These are phyloP conservation scores for Magnolia officinalis DNA, from an alignment of 164 flowering plant genomes.

Conservation along the genomic window DNA sequence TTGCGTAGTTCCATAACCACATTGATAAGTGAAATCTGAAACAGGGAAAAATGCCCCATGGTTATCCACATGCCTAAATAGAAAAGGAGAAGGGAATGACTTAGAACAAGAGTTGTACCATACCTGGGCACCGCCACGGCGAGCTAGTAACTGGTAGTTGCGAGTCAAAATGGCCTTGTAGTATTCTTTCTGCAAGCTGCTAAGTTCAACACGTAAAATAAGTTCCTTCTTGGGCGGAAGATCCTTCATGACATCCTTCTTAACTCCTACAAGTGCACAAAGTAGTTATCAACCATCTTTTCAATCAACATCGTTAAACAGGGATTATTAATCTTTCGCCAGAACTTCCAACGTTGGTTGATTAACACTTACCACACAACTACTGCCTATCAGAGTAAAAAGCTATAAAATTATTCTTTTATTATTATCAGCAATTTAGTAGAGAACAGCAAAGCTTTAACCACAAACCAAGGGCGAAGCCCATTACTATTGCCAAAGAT, in stretches of 20 bases:
- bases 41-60: not conserved
- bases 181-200: slow-evolving; percentile 91
- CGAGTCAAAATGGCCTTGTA: slow-evolving; percentile 97
- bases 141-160: slow-evolving; percentile 79
- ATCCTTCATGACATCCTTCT: slow-evolving; percentile 98
- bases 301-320: not conserved
- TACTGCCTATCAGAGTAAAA: not conserved
- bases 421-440: not conserved
- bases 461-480: not conserved
- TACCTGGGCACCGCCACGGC: slow-evolving; percentile 90
- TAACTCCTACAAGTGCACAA: slow-evolving; percentile 59
- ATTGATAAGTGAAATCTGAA: slow-evolving; percentile 90
- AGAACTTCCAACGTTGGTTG: not conserved
- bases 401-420: too few species aligned
- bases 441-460: not conserved
- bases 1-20: slow-evolving; percentile 98
- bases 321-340: not conserved
- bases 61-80: not conserved
- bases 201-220: slow-evolving; percentile 89
- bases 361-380: not conserved
- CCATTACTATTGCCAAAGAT: not conserved
- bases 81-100: slow-evolving; percentile 2
- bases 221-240: slow-evolving; percentile 97
- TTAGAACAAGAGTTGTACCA: slow-evolving; percentile 2
- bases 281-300: not conserved